Conservation (phyloP, 257 asterid genomes). For the Nicotiana obtusifolia region DNA sequence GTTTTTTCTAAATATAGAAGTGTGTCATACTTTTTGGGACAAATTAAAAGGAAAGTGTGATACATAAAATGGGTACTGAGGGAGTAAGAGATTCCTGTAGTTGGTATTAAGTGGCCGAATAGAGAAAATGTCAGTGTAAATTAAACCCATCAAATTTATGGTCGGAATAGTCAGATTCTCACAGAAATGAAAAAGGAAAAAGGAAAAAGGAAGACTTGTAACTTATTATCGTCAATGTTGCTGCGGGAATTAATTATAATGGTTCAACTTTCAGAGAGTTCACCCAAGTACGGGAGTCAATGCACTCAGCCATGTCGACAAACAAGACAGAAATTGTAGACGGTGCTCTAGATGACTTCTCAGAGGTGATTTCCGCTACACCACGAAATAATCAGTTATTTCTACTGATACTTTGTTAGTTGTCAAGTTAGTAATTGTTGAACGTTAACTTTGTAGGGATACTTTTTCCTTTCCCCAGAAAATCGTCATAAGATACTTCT, state of each 20-base stretch:
- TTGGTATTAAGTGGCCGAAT: background rate
- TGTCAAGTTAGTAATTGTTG: background rate
- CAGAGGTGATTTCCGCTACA: constrained; percentile 42
- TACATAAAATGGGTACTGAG: too few species aligned
- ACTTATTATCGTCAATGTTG: background rate
- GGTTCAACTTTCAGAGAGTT: constrained; percentile 42
- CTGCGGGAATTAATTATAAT: background rate
- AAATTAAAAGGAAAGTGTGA: too few species aligned
- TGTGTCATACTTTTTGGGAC: too few species aligned
- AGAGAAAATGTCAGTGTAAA: background rate
- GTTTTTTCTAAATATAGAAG: too few species aligned
- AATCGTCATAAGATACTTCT: constrained; percentile 48
- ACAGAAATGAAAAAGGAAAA: background rate
- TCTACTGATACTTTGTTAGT: background rate
- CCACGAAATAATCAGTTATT: background rate
- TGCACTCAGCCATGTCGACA: constrained; percentile 71
- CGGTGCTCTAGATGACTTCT: constrained; percentile 68
- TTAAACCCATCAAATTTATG: background rate
- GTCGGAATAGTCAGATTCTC: background rate
- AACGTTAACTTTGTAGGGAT: constrained; percentile 48
- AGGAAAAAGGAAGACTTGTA: background rate
- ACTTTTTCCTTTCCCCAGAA: constrained; percentile 55
- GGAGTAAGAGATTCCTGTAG: background rate
- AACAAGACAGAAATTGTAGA: constrained; percentile 76
- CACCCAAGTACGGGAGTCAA: constrained; percentile 48